Evolutionary conservation across 208 protist species (phyloP).

Genomic region (Acanthamoeba sp.): DNA sequence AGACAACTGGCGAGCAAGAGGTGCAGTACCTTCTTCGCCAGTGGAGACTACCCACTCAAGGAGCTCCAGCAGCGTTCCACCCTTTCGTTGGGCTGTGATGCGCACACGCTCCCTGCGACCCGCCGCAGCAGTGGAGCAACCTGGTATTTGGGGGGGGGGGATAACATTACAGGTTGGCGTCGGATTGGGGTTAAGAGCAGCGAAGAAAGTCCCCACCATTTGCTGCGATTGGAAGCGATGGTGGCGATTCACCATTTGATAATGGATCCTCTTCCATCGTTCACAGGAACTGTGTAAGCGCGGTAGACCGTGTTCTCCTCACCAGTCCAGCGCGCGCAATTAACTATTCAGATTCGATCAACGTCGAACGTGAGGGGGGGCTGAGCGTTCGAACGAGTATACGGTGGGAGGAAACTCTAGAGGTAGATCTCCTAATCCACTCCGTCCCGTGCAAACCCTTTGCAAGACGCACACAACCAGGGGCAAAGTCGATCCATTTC

Average conservation of each 20-base stretch:
- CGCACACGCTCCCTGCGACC: neutral
- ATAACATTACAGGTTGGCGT: no score
- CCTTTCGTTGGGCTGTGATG: neutral
- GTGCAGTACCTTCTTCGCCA: neutral
- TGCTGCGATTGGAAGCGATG: neutral
- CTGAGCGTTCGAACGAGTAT: no score
- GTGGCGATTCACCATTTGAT: neutral
- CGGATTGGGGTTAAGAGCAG: no score
- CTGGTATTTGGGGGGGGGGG: neutral
- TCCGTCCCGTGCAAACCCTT: no score
- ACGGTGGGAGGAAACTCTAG: no score
- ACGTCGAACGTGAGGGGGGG: no score
- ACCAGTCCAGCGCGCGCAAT: neutral
- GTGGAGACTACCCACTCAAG: constrained; percentile 35
- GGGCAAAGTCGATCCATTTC: no score
- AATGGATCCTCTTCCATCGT: neutral
- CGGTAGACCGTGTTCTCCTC: neutral
- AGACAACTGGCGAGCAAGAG: no score
- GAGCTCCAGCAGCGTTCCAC: neutral
- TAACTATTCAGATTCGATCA: neutral
- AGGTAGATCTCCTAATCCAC: no score
- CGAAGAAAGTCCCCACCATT: neutral
- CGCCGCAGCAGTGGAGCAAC: neutral
- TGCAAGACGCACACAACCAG: no score
- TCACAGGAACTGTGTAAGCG: no score